Base-by-base conservation (phyloP, 108 stramenopile genomes). In the Pseudonitzschia delicatissima region DNA sequence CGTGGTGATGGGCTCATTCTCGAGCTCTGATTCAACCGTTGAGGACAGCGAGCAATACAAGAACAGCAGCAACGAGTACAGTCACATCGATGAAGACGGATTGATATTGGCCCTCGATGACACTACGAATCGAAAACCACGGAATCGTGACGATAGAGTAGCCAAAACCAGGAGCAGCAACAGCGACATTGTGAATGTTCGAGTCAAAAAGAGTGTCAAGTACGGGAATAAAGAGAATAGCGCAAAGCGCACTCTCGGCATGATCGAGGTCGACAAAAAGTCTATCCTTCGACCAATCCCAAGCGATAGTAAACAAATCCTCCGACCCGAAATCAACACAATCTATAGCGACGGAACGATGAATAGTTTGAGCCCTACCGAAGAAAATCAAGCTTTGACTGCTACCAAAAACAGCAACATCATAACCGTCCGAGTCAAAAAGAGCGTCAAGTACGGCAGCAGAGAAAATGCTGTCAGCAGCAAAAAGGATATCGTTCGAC, bases 101-200 rank as follows among this genome's bases (percentile, higher is more conserved):
- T 3, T 55, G n/a, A 55, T 55, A 9, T 15, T 55, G 17, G 53
- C 53, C 29, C 29, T 55, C 29, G 53, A 55, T 27, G 53, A 55
- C 12, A 27, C 0, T 11, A 55, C 32, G 17, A 55, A 55, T 18
- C 28, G 31, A 11, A 15, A 42, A 27, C 26, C 25, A 52, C 13
- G 4, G n/a, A 34, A 33, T n/a, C 7, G 53, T 27, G 26, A 31
- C 31, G 15, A 42, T 1, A 42, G 11, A 3, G 53, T 27, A 55
- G 31, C 11, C 3, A 2, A 9, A n/a, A 34, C 26, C 11, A 1
- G 33, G 31, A 33, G 29, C 53, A 33, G 33, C 53, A 28, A 3
- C 53, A 34, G 2, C 53, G 28, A n/a, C 7, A 5, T 27, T 18
- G 2, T 33, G 13, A n/a, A 6, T n/a, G 53, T 55, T 27, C 33